phyloP scores from a whole-genome alignment of 306 rosid species.

The Rosa multiflora region DNA sequence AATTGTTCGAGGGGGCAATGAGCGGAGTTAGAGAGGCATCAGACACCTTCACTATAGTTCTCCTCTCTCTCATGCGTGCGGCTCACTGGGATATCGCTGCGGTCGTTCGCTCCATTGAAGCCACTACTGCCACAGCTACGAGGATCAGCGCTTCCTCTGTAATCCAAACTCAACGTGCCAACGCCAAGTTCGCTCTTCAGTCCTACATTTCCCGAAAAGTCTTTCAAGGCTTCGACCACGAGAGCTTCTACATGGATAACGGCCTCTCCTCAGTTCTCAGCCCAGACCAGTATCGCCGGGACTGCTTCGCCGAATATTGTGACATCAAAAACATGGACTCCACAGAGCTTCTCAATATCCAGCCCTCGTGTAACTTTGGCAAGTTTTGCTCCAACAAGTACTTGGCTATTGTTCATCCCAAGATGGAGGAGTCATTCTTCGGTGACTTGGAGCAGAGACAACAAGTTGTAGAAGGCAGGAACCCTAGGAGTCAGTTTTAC shows the following conservation, averaged over 20 bases:
- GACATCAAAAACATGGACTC: constrained; percentile 96
- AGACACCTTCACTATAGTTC: constrained; percentile 67
- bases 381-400: constrained; percentile 91
- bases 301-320: constrained; percentile 72
- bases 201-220: constrained; percentile 72
- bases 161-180: constrained; percentile 61
- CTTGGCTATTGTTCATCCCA: constrained; percentile 81
- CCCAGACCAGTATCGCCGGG: constrained; percentile 82
- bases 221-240: constrained; percentile 90
- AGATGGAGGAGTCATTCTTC: constrained; percentile 96
- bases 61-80: constrained; percentile 82
- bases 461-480: constrained; percentile 65
- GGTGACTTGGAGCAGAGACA: constrained; percentile 81
- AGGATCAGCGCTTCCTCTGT: constrained; percentile 35
- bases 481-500: constrained; percentile 85
- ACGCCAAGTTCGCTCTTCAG: constrained; percentile 86
- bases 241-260: constrained; percentile 90
- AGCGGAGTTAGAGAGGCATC: constrained; percentile 68
- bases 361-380: constrained; percentile 86
- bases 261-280: constrained; percentile 89
- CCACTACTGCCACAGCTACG: constrained; percentile 44
- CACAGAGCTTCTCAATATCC: constrained; percentile 74
- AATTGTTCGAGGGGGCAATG: constrained; percentile 66
- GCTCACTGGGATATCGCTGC: constrained; percentile 94
- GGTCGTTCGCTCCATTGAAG: constrained; percentile 92